Conservation (phyloP, 2,329 filamentous ascomycete species). For the Ceratocystis alfenasii region DNA sequence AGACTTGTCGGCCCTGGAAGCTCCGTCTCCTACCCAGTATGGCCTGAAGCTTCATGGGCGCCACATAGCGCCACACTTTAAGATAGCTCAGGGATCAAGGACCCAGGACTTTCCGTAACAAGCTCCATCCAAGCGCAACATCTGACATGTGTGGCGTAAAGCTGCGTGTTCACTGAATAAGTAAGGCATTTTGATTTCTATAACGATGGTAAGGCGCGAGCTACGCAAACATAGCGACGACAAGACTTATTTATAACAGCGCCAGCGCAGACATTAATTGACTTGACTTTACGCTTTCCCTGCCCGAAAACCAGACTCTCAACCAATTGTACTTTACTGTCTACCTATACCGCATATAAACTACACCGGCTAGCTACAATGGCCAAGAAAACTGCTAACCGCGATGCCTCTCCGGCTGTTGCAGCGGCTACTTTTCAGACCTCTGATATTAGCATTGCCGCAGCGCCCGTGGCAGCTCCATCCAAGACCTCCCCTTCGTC, state of each 20-base stretch:
- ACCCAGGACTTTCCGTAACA: not conserved
- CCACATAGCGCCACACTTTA: constrained; percentile 16
- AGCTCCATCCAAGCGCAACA: constrained; percentile 14
- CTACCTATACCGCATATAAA: constrained; percentile 22
- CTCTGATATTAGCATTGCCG: constrained; percentile 16
- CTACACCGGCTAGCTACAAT: constrained; percentile 20
- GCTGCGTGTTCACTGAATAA: constrained; percentile 22
- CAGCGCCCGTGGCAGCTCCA: constrained; percentile 22
- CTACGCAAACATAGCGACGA: not conserved
- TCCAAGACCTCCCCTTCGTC: constrained; percentile 24
- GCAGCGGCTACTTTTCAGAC: constrained; percentile 22
- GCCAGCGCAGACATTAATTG: constrained; percentile 6
- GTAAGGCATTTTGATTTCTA: not conserved
- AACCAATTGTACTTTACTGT: constrained; percentile 21
- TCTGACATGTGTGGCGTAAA: constrained; percentile 22
- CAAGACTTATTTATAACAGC: not conserved
- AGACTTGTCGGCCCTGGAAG: not conserved
- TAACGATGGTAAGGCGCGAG: not conserved
- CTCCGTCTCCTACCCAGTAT: not conserved
- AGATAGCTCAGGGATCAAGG: not conserved
- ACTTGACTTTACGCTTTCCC: not conserved
- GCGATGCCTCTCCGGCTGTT: constrained; percentile 25
- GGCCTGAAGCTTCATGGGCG: not conserved
- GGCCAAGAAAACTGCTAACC: constrained; percentile 21
- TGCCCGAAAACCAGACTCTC: not conserved